These are phyloP conservation scores for Dimocarpus longan DNA, from an alignment of 345 rosid species.

Conservation along the genomic window DNA sequence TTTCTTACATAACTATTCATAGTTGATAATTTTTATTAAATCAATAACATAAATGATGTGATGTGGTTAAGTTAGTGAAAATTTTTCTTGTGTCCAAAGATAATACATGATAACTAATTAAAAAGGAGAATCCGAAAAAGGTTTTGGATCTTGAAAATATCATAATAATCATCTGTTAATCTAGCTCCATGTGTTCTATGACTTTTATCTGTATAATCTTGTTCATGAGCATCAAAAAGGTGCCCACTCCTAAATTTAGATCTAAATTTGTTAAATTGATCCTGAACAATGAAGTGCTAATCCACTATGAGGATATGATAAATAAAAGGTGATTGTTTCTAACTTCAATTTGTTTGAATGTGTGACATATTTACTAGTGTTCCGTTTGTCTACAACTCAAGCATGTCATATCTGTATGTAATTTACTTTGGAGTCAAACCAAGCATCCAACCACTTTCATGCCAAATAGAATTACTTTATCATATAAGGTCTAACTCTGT, in stretches of 20 bases:
- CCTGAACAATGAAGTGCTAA: neutral
- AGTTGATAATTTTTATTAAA: neutral
- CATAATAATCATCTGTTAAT: neutral
- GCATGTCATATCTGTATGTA: too few relatives aligned
- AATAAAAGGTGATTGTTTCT: neutral
- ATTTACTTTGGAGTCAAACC: too few relatives aligned
- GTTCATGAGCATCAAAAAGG: neutral
- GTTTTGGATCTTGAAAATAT: slow-evolving; percentile 4
- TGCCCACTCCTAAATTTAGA: neutral
- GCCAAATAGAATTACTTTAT: too few relatives aligned
- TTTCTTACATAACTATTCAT: too few relatives aligned
- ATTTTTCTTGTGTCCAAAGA: slow-evolving; percentile 9
- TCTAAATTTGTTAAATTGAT: neutral
- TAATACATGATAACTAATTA: slow-evolving; percentile 16
- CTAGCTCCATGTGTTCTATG: neutral
- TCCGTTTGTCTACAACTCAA: too few relatives aligned
- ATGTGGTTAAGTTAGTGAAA: too few relatives aligned
- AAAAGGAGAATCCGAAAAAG: neutral
- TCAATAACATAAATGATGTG: neutral
- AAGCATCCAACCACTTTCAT: too few relatives aligned
- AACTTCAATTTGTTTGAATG: neutral
- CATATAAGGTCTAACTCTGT: too few relatives aligned
- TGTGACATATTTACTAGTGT: too few relatives aligned
- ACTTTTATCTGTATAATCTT: neutral
- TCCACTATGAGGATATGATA: neutral